Evolutionary conservation across 345 rosid species (phyloP), one percentile per base, ranked within the genome.

Genomic region (Bruguiera sexangula): DNA sequence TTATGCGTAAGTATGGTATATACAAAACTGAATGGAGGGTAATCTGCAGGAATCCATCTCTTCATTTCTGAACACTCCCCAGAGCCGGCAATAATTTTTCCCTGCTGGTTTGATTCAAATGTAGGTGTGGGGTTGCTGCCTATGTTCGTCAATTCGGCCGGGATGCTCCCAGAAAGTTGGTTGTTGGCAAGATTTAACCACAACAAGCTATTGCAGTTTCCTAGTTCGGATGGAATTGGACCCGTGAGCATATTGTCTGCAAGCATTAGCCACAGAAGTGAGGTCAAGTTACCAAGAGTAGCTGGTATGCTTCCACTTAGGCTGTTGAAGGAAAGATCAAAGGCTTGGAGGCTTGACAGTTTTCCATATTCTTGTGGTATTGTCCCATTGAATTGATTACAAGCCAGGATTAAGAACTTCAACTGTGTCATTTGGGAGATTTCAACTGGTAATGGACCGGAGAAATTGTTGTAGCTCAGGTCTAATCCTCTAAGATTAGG

Each of bases 21-120:
- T 13, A 80, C 92, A 65, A 94, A 94, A 65, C 46, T 88, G 81
- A 94, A 94, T 29, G 98, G 98, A 21, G 90, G 91, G 65, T 89
- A 91, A 71, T 91, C 91, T 26, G 93, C 97, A 30, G 97, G 97
- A 71, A 94, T 91, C 98, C 98, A 94, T 76, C 98, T 88, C 81
- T 0, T 83, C 96, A 94, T 94, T 6, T 84, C 71, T 67, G 78
- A 78, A 74, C 98, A 91, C 82, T 89, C 98, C 1, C 97, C 86
- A 0, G 94, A 87, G 32, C 95, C 90, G 21, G 90, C 84, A 26
- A 77, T 73, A 37, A 43, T 11, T 26, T 75, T 84, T 1, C 13
- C 50, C 30, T 67, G 70, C 68, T 69, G 79, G 66, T 94, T 94
- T 6, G 72, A 76, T 69, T 79, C 75, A 29, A 94, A 91, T 10